Base-by-base conservation (phyloP, 257 asterid genomes). In the Nicotiana obtusifolia region DNA sequence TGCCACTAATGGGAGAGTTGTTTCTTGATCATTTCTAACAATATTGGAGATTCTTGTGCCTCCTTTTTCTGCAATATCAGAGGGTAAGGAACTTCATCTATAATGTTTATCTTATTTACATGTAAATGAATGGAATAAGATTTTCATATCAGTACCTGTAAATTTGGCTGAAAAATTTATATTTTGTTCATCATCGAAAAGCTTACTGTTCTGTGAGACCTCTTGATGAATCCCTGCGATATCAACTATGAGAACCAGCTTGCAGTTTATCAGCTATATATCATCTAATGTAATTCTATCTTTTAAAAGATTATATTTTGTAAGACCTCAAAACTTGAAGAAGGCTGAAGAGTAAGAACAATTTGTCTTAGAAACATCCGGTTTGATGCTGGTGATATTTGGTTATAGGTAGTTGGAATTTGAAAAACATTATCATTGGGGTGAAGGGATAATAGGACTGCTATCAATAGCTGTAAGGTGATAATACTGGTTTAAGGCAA, bases 61-160 rank as follows among this genome's bases (percentile, higher is more conserved):
- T 76, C 80, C 88, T 83, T 66, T 66, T 76, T 56, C 92, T 89
- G 87, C 84, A 78, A 44, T 64, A 61, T 76, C 10, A 30, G 7
- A 28, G 30, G 6, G 19, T 44, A 14, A 37, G 75, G n/a, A 47
- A 53, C 9, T 49, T 53, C n/a, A 0, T 71, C 24, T 24, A 73
- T 6, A 7, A 71, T 4, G 19, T 68, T 35, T n/a, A 35, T 35
- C 19, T 5, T 68, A 2, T 9, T 19, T 69, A 20, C 78, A 73
- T 47, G 61, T 47, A 47, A 22, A 73, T 73, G 61, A 47, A 49
- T 15, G 28, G 11, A 17, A 64, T 10, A 65, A 10, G 66, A 65
- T 35, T 19, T 62, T 17, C 19, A 19, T 24, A 28, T 80, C n/a
- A 65, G 66, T 26, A 80, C 83, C 83, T 80, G 83, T 44, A 65